Conservation (phyloP, 352 stramenopile species). For the Phytophthora rubi region DNA sequence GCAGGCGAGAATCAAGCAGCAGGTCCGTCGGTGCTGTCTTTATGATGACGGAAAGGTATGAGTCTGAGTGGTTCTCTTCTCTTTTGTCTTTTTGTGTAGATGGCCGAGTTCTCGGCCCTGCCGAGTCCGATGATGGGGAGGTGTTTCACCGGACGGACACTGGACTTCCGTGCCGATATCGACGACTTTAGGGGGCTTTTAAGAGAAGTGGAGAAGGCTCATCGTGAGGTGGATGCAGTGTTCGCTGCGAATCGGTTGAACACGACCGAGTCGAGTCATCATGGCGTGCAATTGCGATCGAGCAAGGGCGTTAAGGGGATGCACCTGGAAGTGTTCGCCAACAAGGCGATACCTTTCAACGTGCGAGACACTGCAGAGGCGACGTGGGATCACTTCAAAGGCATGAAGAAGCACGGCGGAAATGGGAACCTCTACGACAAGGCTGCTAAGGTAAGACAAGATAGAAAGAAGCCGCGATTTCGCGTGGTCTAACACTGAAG, state of each 20-base stretch:
- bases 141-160: slow-evolving; percentile 23
- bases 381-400: slow-evolving; percentile 50
- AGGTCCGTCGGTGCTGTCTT: neutral
- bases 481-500: neutral
- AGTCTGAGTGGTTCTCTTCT: neutral
- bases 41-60: neutral
- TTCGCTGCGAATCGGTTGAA: slow-evolving; percentile 43
- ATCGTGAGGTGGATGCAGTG: slow-evolving; percentile 30
- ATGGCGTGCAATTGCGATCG: slow-evolving; percentile 37
- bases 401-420: slow-evolving; percentile 41
- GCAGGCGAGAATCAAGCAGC: slow-evolving; percentile 36
- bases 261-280: slow-evolving; percentile 27
- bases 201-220: slow-evolving; percentile 19
- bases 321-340: slow-evolving; percentile 43
- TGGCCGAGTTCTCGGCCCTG: slow-evolving; percentile 29
- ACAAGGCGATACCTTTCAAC: slow-evolving; percentile 47
- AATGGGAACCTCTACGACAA: slow-evolving; percentile 44
- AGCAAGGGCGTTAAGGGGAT: slow-evolving; percentile 26
- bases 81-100: slow-evolving; percentile 12
- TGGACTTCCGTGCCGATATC: slow-evolving; percentile 30
- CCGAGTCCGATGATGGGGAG: slow-evolving; percentile 21
- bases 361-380: slow-evolving; percentile 33
- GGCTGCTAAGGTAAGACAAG: slow-evolving; percentile 29
- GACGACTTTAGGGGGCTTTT: slow-evolving; percentile 33
- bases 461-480: neutral